phyloP scores from a whole-genome alignment of 495 filamentous ascomycete genomes.

The Astrothelium macrocarpum region DNA sequence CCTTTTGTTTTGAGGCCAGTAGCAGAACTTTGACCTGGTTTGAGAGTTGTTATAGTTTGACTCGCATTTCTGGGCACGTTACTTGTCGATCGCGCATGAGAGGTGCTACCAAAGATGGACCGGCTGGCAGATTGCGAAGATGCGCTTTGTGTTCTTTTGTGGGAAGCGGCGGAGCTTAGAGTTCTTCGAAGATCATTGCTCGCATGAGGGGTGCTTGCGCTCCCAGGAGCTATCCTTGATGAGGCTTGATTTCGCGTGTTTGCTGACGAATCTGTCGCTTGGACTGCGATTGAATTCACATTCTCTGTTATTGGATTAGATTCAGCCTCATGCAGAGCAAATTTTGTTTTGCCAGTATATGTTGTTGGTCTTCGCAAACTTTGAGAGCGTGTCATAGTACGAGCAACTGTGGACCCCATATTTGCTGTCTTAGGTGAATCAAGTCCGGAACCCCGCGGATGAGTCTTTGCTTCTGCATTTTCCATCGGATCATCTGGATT shows the following conservation, averaged over 20 bases:
- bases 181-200: not conserved
- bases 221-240: not conserved
- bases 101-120: not conserved
- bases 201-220: not conserved
- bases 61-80: not conserved
- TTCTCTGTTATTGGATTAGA: not conserved
- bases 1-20: not conserved
- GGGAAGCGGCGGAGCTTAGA: not conserved
- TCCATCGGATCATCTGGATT: too few relatives aligned
- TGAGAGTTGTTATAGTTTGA: not conserved
- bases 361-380: not conserved
- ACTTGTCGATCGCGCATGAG: not conserved
- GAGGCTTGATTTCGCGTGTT: not conserved
- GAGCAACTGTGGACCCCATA: not conserved
- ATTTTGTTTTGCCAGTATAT: not conserved
- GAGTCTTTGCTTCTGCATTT: too few relatives aligned
- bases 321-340: not conserved
- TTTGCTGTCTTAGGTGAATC: not conserved
- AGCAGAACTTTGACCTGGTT: not conserved
- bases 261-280: not conserved
- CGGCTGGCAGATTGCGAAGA: not conserved
- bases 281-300: not conserved
- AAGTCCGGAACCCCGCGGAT: too few relatives aligned
- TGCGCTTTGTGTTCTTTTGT: conserved; percentile 1
- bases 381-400: not conserved